Base-by-base conservation (phyloP, 1,284 basidiomycete species). In the Vanrija sp. region DNA sequence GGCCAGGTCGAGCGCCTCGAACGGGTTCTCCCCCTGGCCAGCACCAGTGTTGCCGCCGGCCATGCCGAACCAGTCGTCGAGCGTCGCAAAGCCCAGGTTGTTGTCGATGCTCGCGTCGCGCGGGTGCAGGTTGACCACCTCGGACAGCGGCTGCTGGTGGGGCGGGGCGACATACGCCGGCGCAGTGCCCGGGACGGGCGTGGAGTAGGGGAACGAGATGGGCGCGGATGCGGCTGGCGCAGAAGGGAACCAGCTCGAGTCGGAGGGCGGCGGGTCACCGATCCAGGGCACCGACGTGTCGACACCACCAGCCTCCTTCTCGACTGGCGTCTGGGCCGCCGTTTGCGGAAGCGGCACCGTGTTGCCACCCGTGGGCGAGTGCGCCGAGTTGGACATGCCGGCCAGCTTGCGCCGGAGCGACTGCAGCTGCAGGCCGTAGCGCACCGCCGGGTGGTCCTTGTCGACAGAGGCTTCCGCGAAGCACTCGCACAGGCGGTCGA, bases 1-100 rank as follows among this genome's bases (percentile, higher is more conserved):
- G 48, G 83, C 71, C 1, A 74, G 60, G 34, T 73, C 72, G 51
- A 74, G 70, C 61, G 50, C 64, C 8, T 61, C 69, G 51, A 65
- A 62, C 2, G 54, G 48, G 42, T 57, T 55, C 14, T 43, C 55
- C 8, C 40, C 18, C 40, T 25, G 12, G n/a, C 50, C 51, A 23
- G 21, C 3, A 5, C 21, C 21, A 23, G 21, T 23, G 3, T 45
- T 50, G 26, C 12, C 12, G 14, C 34, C 34, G 9, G 34, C 34
- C 43, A 28, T 50, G 34, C 34, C 65, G 47, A 74, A 72, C 72
- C 71, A 72, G 52, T 72, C 70, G 43, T 73, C 71, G 34, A 71
- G 58, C 18, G 67, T 66, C 23, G 66, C 61, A 43, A 70, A 72
- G 7, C 69, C 69, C 6, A 71, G 58, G 49, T 67, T 67, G 25